Base-by-base conservation (phyloP, 768 basidiomycete genomes). In the Kondoa subrosea region DNA sequence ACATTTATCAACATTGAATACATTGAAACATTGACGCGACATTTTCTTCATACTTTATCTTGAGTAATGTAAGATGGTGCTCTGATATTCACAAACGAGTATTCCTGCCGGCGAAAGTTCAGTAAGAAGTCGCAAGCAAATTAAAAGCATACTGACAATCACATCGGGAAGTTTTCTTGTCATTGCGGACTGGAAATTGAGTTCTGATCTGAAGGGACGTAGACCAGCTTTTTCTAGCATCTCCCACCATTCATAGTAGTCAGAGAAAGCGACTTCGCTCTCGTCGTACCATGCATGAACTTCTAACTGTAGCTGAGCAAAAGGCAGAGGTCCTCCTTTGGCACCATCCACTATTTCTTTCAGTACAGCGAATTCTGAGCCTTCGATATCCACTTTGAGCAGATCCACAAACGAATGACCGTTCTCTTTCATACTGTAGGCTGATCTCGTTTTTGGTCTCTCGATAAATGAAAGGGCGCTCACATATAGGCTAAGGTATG, bases 341-440 rank as follows among this genome's bases (percentile, higher is more conserved):
- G 61, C 61, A 21, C 34, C 33, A 16, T 33, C 29, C 17, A 63
- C 29, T 17, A 63, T 8, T 12, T 63, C 3, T 8, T 32, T 27
- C 3, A 63, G 30, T 8, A 63, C 14, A n/a, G 27, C 61, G n/a
- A 63, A 63, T 32, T 63, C 61, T 3, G 61, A 27, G 3, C 61
- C 61, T 33, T 63, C 61, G 3, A 63, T 27, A 14, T 25, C 30
- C 25, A 26, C 58, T n/a, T 63, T 63, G 30, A 63, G 61, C 26
- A 63, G 29, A 33, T 63, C 61, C 14, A 63, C 34, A 17, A 63
- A 30, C 3, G 16, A 3, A 32, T 63, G 61, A 33, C 61, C 30
- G 29, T 63, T 63, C n/a, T 63, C 61, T 8, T n/a, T n/a, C 61
- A 63, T 63, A 32, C 30, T 63, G 61, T 63, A n/a, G n/a, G n/a